Evolutionary conservation across 768 basidiomycete species (phyloP).

Genomic region (Roridomyces roridus): DNA sequence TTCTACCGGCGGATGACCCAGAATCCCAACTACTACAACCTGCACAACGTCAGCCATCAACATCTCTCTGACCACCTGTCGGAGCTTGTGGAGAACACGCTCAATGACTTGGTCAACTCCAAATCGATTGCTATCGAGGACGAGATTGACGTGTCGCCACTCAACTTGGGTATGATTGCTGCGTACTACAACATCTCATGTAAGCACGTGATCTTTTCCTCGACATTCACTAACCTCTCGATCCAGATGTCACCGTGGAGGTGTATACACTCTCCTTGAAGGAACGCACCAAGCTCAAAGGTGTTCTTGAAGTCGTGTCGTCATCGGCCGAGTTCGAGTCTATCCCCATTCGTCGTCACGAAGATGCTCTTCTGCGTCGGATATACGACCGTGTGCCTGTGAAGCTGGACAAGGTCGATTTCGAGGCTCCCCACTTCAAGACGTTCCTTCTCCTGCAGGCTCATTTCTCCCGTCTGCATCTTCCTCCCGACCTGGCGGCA

Average conservation of each 20-base stretch:
- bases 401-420: conserved; percentile 83
- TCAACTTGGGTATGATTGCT: conserved; percentile 98
- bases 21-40: conserved; percentile 94
- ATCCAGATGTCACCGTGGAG: conserved; percentile 90
- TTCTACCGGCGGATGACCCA: conserved; percentile 98
- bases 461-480: conserved; percentile 91
- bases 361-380: conserved; percentile 81
- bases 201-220: conserved; percentile 40
- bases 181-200: conserved; percentile 95
- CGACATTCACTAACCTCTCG: neutral
- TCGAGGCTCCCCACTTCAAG: conserved; percentile 97
- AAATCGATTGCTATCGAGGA: conserved; percentile 96
- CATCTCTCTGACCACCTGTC: conserved; percentile 96
- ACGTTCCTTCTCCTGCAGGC: conserved; percentile 96
- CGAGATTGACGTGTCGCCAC: conserved; percentile 89
- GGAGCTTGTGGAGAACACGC: conserved; percentile 92
- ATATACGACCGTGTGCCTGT: conserved; percentile 98
- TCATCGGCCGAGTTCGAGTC: conserved; percentile 96
- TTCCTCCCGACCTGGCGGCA: conserved; percentile 92
- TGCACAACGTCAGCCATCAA: conserved; percentile 94
- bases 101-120: conserved; percentile 90
- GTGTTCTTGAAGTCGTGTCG: conserved; percentile 94
- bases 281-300: conserved; percentile 96
- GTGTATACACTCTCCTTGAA: conserved; percentile 95
- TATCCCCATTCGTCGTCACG: conserved; percentile 94